Evolutionary conservation across 1,139 yeast genomes (phyloP).

Genomic region (Debaryomyces robertsiae): DNA sequence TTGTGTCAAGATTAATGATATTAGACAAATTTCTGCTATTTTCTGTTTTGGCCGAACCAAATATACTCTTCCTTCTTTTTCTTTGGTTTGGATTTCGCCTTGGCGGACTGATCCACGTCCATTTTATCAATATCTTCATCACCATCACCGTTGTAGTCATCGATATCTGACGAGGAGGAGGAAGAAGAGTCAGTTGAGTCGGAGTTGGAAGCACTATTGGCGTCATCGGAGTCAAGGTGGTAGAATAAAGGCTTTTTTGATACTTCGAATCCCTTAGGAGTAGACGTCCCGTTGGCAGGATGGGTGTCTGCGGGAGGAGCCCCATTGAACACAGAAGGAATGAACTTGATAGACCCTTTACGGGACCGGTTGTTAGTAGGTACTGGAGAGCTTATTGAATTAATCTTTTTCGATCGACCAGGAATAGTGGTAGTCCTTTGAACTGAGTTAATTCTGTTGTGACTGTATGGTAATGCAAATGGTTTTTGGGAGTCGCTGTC

Average conservation of each 20-base stretch:
- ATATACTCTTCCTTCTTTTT: conserved; percentile 25
- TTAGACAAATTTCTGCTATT: background rate
- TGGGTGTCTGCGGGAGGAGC: conserved; percentile 14
- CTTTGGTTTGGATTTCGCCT: conserved; percentile 3
- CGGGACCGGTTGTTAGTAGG: conserved; percentile 3
- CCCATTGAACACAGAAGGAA: conserved; percentile 27
- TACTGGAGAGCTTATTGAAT: conserved; percentile 12
- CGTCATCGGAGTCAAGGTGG: conserved; percentile 28
- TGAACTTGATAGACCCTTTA: conserved; percentile 34
- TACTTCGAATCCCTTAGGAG: conserved; percentile 10
- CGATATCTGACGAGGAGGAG: conserved; percentile 5
- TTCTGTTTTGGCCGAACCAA: conserved; percentile 43
- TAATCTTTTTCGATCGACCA: conserved; percentile 10
- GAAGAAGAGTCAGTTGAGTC: background rate
- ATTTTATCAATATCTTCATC: conserved; percentile 11
- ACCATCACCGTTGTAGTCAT: conserved; percentile 9
- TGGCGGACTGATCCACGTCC: conserved; percentile 14
- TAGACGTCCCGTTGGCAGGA: conserved; percentile 18
- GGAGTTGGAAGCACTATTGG: conserved; percentile 20
- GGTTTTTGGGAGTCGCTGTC: conserved; percentile 17
- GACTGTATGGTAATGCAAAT: conserved; percentile 29
- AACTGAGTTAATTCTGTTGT: conserved; percentile 6
- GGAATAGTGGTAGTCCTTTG: conserved; percentile 11
- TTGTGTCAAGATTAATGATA: no score
- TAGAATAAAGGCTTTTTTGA: conserved; percentile 33